Conservation (phyloP, 805 yeast species). For the Suhomyces kilbournensis region DNA sequence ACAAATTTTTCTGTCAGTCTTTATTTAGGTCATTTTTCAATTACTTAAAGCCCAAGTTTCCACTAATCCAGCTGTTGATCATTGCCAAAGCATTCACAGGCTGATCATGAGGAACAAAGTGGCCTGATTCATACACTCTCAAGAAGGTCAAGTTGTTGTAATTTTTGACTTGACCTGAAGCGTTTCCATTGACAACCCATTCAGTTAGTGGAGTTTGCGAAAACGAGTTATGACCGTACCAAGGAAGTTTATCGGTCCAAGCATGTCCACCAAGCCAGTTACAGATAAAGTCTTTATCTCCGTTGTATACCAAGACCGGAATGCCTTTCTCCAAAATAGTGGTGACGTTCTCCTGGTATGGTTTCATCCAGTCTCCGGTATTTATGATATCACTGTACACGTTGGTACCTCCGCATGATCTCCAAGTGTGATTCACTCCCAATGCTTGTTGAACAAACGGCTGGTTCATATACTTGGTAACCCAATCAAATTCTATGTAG, state of each 20-base stretch:
- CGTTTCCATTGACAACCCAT: neutral
- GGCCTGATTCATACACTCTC: neutral
- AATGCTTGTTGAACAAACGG: conserved; percentile 51
- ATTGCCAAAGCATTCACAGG: neutral
- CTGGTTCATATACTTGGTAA: conserved; percentile 52
- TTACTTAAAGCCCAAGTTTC: neutral
- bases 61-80: neutral
- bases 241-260: neutral
- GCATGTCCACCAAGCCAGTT: neutral
- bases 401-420: too few species aligned
- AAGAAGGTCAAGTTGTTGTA: neutral
- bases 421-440: conserved; percentile 36
- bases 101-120: neutral
- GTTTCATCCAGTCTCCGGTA: conserved; percentile 3
- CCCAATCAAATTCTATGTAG: conserved; percentile 26
- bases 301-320: conserved; percentile 43
- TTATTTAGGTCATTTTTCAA: neutral
- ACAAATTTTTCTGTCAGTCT: too few species aligned
- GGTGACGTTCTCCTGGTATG: conserved; percentile 23
- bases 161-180: neutral
- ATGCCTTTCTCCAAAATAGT: conserved; percentile 34
- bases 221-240: neutral
- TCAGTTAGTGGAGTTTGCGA: neutral
- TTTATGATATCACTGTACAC: conserved; percentile 6
- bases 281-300: conserved; percentile 37